Percentiles rank a stretch among this genome's conserved stretches.
phyloP scores from a whole-genome alignment of 2,329 filamentous ascomycete species.

The Akanthomyces uredinophilus region DNA sequence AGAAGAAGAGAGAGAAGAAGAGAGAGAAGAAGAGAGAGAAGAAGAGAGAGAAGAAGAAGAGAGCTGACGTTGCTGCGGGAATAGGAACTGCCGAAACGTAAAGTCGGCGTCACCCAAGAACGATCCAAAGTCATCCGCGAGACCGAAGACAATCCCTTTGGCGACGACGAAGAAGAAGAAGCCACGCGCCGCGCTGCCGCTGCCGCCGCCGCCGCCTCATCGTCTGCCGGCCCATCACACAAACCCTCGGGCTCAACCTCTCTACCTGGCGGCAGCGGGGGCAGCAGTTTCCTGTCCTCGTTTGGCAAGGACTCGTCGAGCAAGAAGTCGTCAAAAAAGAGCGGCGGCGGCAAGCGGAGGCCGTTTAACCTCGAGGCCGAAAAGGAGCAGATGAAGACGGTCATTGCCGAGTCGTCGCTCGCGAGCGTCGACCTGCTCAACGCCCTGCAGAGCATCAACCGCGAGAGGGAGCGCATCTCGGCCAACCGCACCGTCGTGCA shows the following conservation, averaged over 20 bases:
- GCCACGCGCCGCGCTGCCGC: conserved; percentile 22
- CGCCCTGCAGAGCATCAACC: conserved; percentile 81
- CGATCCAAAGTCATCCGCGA: conserved; percentile 80
- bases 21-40: not conserved
- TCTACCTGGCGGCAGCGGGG: not conserved
- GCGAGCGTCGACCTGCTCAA: conserved; percentile 89
- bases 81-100: conserved; percentile 60
- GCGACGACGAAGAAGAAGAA: conserved; percentile 58
- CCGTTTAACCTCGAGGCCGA: conserved; percentile 83
- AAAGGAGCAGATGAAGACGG: conserved; percentile 77
- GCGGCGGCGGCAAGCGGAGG: conserved; percentile 45
- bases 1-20: not conserved
- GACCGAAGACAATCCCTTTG: conserved; percentile 69
- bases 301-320: not conserved
- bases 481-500: conserved; percentile 71
- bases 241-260: not conserved
- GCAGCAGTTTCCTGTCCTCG: not conserved
- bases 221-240: conserved; percentile 29
- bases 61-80: not conserved
- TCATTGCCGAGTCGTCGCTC: conserved; percentile 85
- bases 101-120: conserved; percentile 69
- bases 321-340: not conserved
- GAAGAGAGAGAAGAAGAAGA: not conserved
- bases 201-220: not conserved
- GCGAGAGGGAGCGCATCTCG: conserved; percentile 81